Evolutionary conservation across 371 early-diverging fungal genomes (phyloP).

Genomic region (Saksenaea oblongispora): DNA sequence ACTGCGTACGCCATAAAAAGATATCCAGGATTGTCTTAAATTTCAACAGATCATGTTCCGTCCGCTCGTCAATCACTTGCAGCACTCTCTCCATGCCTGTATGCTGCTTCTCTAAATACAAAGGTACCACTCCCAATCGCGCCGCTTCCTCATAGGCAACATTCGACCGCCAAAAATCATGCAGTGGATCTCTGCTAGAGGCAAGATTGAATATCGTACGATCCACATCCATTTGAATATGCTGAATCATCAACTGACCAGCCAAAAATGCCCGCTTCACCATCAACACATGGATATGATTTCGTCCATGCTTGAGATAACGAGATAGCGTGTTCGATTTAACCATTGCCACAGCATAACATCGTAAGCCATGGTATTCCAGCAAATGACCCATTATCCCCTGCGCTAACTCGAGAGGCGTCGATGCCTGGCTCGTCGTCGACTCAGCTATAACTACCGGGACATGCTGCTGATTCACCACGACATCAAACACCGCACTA

Average conservation of each 20-base stretch:
- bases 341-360: constrained; percentile 62
- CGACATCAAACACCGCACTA: constrained; percentile 65
- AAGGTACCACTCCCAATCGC: constrained; percentile 22
- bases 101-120: constrained; percentile 60
- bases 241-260: constrained; percentile 47
- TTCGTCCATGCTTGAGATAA: constrained; percentile 64
- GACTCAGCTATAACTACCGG: constrained; percentile 72
- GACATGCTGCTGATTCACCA: constrained; percentile 60
- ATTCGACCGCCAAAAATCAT: constrained; percentile 28
- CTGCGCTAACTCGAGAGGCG: constrained; percentile 51
- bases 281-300: constrained; percentile 57
- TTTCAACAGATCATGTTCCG: constrained; percentile 57
- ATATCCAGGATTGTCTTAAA: constrained; percentile 65
- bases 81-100: constrained; percentile 64
- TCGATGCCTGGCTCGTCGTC: constrained; percentile 31
- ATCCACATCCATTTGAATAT: constrained; percentile 50
- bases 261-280: constrained; percentile 61
- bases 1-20: constrained; percentile 61
- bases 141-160: constrained; percentile 23
- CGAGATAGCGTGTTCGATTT: constrained; percentile 61
- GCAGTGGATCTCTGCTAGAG: constrained; percentile 44
- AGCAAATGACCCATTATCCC: constrained; percentile 55
- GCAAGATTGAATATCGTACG: constrained; percentile 53
- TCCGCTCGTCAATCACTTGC: constrained; percentile 61
- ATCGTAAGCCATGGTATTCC: constrained; percentile 57